Evolutionary conservation across 495 filamentous ascomycete species (phyloP), one percentile per base, ranked within the genome.

Genomic region (Diplogelasinospora grovesii): DNA sequence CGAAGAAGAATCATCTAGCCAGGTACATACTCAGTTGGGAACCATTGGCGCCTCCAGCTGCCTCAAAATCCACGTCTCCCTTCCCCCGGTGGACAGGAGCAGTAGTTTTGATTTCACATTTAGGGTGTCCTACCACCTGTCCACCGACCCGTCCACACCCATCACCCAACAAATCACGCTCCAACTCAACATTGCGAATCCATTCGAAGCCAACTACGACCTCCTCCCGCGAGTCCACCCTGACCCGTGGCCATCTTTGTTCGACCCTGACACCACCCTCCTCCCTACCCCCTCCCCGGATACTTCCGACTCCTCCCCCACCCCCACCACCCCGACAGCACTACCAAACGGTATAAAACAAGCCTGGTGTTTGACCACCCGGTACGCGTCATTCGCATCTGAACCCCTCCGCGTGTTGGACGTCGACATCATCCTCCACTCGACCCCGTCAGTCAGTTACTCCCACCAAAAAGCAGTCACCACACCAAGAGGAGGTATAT

Each of bases 161-260:
- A 83, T 97, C 7, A 76, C 79, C 3, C 90, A 90, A 55, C 77
- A 74, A 1, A 54, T 79, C 5, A 65, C 72, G 0, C 73, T 80
- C 14, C 77, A 80, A 10, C 53, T 99, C 10, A 73, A 79, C 11
- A 71, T 96, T 39, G 71, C 85, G 37, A 79, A 77, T 24, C 87
- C 92, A 6, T 95, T 97, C 46, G 86, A 94, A 63, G 83, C 87
- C 6, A 86, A 80, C 48, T 95, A 89, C 51, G 85, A 89, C 37
- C 82, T 95, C 49, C 67, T 77, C 2, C 87, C 92, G 10, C 75
- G 79, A 3, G 58, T 94, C 4, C 80, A 95, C 63, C 67, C 75
- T 1, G 78, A 81, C 36, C 71, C 74, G 7, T 97, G 90, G 90
- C 90, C 93, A 6, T 84, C 79, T 49, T 82, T 87, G 54, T 96